Evolutionary conservation across 148 eudicot genomes (phyloP).

Genomic region (Chenopodium suecicum): DNA sequence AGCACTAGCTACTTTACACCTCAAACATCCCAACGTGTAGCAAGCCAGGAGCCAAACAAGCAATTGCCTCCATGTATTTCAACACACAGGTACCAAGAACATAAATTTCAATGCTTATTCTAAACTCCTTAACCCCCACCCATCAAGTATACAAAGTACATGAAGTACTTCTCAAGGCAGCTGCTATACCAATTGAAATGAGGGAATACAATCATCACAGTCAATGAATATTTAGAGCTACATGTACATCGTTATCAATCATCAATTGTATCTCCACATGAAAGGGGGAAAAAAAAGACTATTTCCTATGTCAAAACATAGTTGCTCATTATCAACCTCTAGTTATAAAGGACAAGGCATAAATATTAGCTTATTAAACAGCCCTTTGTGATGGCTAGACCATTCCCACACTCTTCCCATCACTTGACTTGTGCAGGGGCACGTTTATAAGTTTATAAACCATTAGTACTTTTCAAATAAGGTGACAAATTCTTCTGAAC

Average conservation of each 20-base stretch:
- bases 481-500: not conserved
- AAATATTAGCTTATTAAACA: not conserved
- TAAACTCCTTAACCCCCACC: not conserved
- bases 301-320: not conserved
- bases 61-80: not conserved
- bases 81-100: not conserved
- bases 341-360: not conserved
- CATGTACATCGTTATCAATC: not conserved
- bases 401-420: not conserved
- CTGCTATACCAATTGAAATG: not conserved
- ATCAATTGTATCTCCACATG: not conserved
- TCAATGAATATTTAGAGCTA: not conserved
- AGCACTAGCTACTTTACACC: not conserved
- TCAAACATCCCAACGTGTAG: not conserved
- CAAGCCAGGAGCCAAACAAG: not conserved
- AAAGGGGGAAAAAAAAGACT: not conserved
- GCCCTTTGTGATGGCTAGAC: not conserved
- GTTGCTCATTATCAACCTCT: not conserved
- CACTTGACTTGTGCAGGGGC: not conserved
- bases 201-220: not conserved
- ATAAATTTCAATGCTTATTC: not conserved
- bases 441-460: not conserved
- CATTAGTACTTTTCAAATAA: not conserved
- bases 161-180: not conserved
- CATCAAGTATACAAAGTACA: not conserved